Evolutionary conservation across 208 protist species (phyloP).

Genomic region (Acanthamoeba culbertsoni): DNA sequence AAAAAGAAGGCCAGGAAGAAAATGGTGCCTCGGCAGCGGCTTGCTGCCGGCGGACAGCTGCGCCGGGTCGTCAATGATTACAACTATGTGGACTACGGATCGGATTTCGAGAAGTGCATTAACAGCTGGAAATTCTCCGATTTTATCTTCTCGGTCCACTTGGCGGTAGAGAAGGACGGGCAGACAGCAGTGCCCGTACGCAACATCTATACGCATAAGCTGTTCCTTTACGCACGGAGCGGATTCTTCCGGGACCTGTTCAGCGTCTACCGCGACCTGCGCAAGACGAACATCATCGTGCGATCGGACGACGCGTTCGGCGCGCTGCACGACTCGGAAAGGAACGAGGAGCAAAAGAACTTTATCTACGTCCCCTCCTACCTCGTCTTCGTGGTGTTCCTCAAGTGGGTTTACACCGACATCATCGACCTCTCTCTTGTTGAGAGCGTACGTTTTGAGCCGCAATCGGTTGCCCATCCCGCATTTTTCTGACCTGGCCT

Average conservation of each 20-base stretch:
- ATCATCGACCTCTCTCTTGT: neutral
- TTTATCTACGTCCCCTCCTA: conserved; percentile 27
- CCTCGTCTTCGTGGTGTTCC: conserved; percentile 9
- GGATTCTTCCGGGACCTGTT: conserved; percentile 42
- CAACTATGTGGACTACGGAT: neutral
- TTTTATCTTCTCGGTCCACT: conserved; percentile 17
- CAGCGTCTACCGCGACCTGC: neutral
- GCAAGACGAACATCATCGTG: conserved; percentile 23
- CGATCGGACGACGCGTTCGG: neutral
- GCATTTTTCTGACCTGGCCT: neutral
- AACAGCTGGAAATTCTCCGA: conserved; percentile 49
- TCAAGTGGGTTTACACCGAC: conserved; percentile 54
- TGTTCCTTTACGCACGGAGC: conserved; percentile 30
- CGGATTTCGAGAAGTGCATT: conserved; percentile 40
- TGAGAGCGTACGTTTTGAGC: neutral
- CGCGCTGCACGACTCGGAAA: neutral
- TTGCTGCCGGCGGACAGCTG: too few relatives aligned
- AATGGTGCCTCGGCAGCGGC: too few relatives aligned
- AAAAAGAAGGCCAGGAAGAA: neutral
- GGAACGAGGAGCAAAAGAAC: conserved; percentile 37
- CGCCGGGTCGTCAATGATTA: neutral
- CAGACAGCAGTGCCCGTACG: neutral
- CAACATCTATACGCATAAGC: conserved; percentile 49
- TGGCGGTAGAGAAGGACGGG: neutral
- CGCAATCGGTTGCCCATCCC: neutral